These are phyloP conservation scores for Fusarium clavum DNA, from an alignment of 2,329 filamentous ascomycete genomes.

Conservation along the genomic window DNA sequence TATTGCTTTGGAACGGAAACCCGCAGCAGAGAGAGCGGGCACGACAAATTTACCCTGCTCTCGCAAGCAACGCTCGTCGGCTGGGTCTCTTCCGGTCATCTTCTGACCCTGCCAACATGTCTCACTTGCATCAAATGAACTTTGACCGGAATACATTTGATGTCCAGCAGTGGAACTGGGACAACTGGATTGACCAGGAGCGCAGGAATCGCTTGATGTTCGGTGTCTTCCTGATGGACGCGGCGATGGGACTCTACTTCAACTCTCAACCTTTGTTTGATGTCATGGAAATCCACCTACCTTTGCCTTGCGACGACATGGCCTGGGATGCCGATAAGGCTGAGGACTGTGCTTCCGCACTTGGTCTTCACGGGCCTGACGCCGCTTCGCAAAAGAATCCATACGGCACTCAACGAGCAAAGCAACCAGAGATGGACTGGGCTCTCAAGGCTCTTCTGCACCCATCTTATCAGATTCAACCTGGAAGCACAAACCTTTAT, in stretches of 20 bases:
- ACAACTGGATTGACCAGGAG: constrained; percentile 77
- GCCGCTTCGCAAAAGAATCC: constrained; percentile 67
- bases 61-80: constrained; percentile 68
- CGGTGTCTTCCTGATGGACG: constrained; percentile 72
- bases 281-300: constrained; percentile 71
- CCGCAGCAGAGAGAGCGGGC: constrained; percentile 72
- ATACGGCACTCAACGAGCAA: constrained; percentile 71
- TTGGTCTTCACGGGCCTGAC: constrained; percentile 70
- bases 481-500: constrained; percentile 75
- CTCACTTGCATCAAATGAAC: constrained; percentile 69
- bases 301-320: constrained; percentile 78
- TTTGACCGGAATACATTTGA: constrained; percentile 60
- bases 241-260: constrained; percentile 76
- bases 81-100: constrained; percentile 67
- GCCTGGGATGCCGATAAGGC: constrained; percentile 75
- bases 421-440: constrained; percentile 72
- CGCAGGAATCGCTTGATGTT: constrained; percentile 74
- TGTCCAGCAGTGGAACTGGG: constrained; percentile 71
- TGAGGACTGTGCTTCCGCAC: constrained; percentile 70
- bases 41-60: constrained; percentile 67
- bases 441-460: constrained; percentile 72
- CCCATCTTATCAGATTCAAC: constrained; percentile 68
- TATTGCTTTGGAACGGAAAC: constrained; percentile 78
- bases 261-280: constrained; percentile 74
- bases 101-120: constrained; percentile 62